Conservation (phyloP, 106 monocot genomes). For the Dendrobium nobile region DNA sequence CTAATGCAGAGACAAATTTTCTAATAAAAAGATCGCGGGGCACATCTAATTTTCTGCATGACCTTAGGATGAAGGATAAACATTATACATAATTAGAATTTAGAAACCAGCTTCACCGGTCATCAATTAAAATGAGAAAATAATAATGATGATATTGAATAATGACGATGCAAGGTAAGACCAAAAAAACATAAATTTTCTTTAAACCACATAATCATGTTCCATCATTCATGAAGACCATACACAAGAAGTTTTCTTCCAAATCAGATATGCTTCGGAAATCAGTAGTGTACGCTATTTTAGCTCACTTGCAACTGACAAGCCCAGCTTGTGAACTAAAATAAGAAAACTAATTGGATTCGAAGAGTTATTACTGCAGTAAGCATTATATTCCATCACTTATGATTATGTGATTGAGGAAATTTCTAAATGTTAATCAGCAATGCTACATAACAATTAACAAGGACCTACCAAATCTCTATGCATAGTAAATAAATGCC, state of each 20-base stretch:
- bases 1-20: neutral
- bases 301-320: no score
- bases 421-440: neutral
- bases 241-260: neutral
- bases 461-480: neutral
- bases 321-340: neutral
- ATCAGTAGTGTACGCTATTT: neutral
- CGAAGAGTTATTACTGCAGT: neutral
- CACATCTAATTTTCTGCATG: neutral
- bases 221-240: neutral
- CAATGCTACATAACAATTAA: neutral
- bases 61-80: neutral
- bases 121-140: neutral
- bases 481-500: neutral
- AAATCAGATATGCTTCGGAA: neutral
- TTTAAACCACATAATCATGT: neutral
- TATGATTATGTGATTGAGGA: neutral
- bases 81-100: neutral
- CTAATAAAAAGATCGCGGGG: neutral
- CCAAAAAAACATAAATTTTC: neutral
- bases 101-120: neutral
- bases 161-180: neutral
- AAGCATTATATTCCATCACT: neutral
- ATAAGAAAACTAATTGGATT: neutral
- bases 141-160: neutral